Conservation (phyloP, 2,329 filamentous ascomycete genomes). For the Aureobasidium sp. region DNA sequence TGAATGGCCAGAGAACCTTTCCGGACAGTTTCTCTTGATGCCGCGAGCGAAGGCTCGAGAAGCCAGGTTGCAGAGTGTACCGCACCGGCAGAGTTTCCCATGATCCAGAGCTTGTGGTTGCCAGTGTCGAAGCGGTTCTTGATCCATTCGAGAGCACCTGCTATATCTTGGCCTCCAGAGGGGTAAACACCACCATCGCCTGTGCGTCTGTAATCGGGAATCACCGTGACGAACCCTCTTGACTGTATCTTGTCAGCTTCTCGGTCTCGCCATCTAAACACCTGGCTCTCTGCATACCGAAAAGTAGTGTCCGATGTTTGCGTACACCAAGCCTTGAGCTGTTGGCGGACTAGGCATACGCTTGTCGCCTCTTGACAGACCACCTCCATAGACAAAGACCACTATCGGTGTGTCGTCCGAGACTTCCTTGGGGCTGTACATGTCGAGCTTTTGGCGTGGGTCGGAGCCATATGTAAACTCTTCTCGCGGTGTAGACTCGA, state of each 20-base stretch:
- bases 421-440: slow-evolving; percentile 26
- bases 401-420: slow-evolving; percentile 18
- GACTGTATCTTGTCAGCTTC: slow-evolving; percentile 17
- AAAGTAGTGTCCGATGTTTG: slow-evolving; percentile 27
- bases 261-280: too few species aligned
- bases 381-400: slow-evolving; percentile 28
- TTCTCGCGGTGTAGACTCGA: slow-evolving; percentile 19
- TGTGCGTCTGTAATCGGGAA: slow-evolving; percentile 33
- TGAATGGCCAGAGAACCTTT: slow-evolving; percentile 15
- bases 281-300: neutral
- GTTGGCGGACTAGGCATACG: slow-evolving; percentile 19
- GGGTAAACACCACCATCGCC: slow-evolving; percentile 33
- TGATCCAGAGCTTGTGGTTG: slow-evolving; percentile 28
- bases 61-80: slow-evolving; percentile 32
- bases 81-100: slow-evolving; percentile 36
- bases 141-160: slow-evolving; percentile 30
- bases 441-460: slow-evolving; percentile 31
- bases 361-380: slow-evolving; percentile 27
- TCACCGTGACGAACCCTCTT: slow-evolving; percentile 17
- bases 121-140: slow-evolving; percentile 15
- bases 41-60: slow-evolving; percentile 20
- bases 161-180: slow-evolving; percentile 34
- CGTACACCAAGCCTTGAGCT: slow-evolving; percentile 24
- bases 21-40: slow-evolving; percentile 17
- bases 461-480: slow-evolving; percentile 29